Conservation (phyloP, 257 asterid species). For the Fraxinus excelsior region DNA sequence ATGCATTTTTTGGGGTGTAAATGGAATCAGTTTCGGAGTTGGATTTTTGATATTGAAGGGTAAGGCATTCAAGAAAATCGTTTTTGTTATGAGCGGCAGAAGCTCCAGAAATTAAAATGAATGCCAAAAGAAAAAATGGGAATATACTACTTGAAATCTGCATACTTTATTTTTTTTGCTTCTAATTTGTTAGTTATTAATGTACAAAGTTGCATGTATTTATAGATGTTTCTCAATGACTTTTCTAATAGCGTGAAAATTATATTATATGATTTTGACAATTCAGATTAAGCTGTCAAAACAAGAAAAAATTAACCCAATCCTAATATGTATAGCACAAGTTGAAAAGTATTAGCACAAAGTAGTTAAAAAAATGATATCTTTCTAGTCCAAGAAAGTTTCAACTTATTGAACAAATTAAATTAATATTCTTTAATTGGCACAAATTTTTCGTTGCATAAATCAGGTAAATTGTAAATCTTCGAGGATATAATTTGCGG, state of each 20-base stretch:
- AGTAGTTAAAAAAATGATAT: too few species aligned
- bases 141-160: not conserved
- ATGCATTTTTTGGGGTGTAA: conserved; percentile 12
- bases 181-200: too few species aligned
- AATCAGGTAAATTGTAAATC: too few species aligned
- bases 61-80: conserved; percentile 18
- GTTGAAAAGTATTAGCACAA: too few species aligned
- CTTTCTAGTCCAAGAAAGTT: too few species aligned
- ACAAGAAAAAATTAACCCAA: not conserved
- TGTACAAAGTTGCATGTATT: not conserved
- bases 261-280: not conserved
- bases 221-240: not conserved
- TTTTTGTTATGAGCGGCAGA: not conserved
- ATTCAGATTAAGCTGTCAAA: not conserved
- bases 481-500: too few species aligned
- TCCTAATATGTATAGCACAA: too few species aligned
- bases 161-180: too few species aligned
- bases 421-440: too few species aligned
- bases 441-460: too few species aligned
- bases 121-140: not conserved
- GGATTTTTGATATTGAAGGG: not conserved
- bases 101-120: not conserved
- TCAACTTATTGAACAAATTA: too few species aligned
- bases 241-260: not conserved
- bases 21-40: not conserved